Percentiles rank a stretch among this genome's conserved stretches.
phyloP scores from a whole-genome alignment of 2,329 filamentous ascomycete species.

The Dothistroma septosporum region DNA sequence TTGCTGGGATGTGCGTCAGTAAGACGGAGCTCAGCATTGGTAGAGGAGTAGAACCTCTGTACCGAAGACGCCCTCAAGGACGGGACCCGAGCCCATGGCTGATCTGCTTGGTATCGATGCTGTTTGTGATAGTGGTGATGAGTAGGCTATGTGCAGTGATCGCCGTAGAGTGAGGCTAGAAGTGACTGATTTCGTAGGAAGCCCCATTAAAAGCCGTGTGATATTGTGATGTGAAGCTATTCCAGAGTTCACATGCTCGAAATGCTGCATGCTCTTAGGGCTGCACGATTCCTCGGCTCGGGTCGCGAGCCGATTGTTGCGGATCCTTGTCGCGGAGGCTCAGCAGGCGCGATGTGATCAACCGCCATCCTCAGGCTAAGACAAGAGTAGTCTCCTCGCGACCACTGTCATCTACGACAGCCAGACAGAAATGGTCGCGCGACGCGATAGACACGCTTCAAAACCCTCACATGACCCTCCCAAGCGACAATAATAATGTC shows the following conservation, averaged over 20 bases:
- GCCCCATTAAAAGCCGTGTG: background rate
- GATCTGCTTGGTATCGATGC: background rate
- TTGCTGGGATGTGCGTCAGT: conserved; percentile 53
- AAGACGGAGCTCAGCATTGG: conserved; percentile 4
- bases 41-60: conserved; percentile 28
- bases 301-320: conserved; percentile 8
- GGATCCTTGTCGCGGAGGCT: background rate
- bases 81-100: conserved; percentile 18
- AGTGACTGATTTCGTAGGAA: background rate
- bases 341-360: background rate
- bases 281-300: background rate
- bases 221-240: background rate
- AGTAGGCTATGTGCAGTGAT: conserved; percentile 11
- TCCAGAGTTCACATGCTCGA: background rate
- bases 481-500: conserved; percentile 18
- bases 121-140: conserved; percentile 3
- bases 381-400: background rate
- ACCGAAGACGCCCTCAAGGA: conserved; percentile 61
- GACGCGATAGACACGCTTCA: background rate
- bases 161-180: conserved; percentile 9
- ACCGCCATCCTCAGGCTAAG: background rate
- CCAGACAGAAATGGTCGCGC: background rate
- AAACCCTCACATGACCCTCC: background rate
- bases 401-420: background rate
- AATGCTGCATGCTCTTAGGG: background rate